phyloP scores from a whole-genome alignment of 169 alveolate species.

The Ichthyophthirius multifiliis region DNA sequence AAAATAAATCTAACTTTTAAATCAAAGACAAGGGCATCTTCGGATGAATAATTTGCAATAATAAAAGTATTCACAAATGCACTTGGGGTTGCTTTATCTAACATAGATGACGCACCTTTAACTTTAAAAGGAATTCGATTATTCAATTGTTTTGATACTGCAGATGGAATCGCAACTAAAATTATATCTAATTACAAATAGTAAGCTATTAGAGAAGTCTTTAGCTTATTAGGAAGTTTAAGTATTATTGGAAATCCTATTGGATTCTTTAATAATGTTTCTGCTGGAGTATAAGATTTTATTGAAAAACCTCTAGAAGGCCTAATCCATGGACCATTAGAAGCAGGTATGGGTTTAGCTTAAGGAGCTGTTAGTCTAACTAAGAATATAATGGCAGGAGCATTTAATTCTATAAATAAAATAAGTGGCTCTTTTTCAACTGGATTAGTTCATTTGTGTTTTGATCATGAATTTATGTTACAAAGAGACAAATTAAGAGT shows the following conservation, averaged over 20 bases:
- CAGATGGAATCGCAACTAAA: slow-evolving; percentile 42
- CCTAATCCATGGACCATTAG: slow-evolving; percentile 73
- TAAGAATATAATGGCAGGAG: slow-evolving; percentile 78
- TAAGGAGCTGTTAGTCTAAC: slow-evolving; percentile 77
- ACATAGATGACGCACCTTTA: slow-evolving; percentile 82
- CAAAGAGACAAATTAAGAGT: slow-evolving; percentile 59
- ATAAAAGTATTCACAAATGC: slow-evolving; percentile 44
- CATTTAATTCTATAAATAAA: slow-evolving; percentile 77
- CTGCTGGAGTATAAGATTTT: slow-evolving; percentile 84
- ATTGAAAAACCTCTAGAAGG: slow-evolving; percentile 83
- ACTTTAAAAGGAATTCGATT: slow-evolving; percentile 56
- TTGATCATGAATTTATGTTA: slow-evolving; percentile 62
- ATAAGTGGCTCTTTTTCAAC: slow-evolving; percentile 70
- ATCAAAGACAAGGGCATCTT: slow-evolving; percentile 51
- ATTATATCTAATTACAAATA: slow-evolving; percentile 60
- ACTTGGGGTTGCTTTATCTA: slow-evolving; percentile 74
- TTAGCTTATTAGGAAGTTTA: slow-evolving; percentile 74
- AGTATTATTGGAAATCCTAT: slow-evolving; percentile 85
- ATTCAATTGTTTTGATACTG: slow-evolving; percentile 64
- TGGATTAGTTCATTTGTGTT: slow-evolving; percentile 66
- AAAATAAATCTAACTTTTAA: slow-evolving; percentile 53
- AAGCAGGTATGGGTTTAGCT: slow-evolving; percentile 76
- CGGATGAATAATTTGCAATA: slow-evolving; percentile 34
- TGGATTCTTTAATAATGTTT: slow-evolving; percentile 67
- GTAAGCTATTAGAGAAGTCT: slow-evolving; percentile 53